Conservation (phyloP, 2,329 filamentous ascomycete genomes). For the Talaromyces sp. region DNA sequence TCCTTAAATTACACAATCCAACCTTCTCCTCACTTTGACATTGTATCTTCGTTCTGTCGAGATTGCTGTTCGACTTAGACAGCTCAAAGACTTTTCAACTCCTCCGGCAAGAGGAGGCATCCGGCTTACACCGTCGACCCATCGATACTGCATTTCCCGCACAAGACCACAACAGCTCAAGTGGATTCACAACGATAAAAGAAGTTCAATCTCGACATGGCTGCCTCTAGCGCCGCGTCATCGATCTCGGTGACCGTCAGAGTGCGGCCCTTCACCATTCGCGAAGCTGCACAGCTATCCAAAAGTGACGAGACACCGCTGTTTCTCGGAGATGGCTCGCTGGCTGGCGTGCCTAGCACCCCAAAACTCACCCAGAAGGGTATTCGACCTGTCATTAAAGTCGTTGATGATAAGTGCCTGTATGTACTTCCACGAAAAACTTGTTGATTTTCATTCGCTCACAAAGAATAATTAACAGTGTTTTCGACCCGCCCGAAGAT, state of each 20-base stretch:
- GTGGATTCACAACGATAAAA: background rate
- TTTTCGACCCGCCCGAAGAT: conserved; percentile 96
- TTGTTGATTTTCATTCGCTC: background rate
- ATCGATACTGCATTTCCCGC: background rate
- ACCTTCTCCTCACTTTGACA: conserved; percentile 14
- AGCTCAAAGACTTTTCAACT: background rate
- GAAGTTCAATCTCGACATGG: conserved; percentile 30
- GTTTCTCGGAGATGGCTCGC: conserved; percentile 93
- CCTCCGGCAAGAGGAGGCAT: background rate
- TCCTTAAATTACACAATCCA: conserved; percentile 19
- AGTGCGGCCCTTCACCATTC: conserved; percentile 69
- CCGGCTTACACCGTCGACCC: background rate
- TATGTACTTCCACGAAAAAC: conserved; percentile 49
- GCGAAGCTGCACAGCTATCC: conserved; percentile 87
- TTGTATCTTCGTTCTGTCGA: conserved; percentile 15
- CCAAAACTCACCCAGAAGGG: conserved; percentile 84
- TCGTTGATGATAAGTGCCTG: conserved; percentile 94
- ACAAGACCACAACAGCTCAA: background rate
- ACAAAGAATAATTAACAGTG: conserved; percentile 50
- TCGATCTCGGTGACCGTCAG: conserved; percentile 55
- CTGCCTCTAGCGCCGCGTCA: conserved; percentile 44
- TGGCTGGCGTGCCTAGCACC: conserved; percentile 72
- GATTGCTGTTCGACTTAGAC: background rate
- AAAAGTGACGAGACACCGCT: conserved; percentile 76
- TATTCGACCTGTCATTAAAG: conserved; percentile 87